Evolutionary conservation across 768 basidiomycete species (phyloP).

Genomic region (Nidularia pulvinata): DNA sequence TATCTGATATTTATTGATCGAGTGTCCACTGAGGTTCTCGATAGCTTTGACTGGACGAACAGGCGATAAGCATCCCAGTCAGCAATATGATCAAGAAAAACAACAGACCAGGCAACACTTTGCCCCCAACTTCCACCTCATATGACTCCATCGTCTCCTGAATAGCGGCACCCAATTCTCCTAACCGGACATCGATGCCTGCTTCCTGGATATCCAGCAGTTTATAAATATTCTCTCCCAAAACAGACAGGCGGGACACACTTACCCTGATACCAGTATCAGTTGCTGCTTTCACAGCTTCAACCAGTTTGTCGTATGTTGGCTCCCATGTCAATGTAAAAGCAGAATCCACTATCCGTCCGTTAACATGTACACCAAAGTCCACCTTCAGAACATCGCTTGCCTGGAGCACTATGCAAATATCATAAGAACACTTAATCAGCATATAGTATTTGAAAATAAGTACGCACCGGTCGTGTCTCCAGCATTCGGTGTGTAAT

Average conservation of each 20-base stretch:
- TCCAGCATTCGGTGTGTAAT: constrained; percentile 95
- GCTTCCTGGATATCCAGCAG: constrained; percentile 65
- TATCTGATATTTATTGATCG: constrained; percentile 87
- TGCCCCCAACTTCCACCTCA: constrained; percentile 91
- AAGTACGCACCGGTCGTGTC: constrained; percentile 70
- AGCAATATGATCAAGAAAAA: neutral
- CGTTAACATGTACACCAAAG: constrained; percentile 95
- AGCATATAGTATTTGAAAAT: constrained; percentile 2
- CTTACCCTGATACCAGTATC: constrained; percentile 84
- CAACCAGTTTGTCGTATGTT: constrained; percentile 85
- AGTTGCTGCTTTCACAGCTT: constrained; percentile 94
- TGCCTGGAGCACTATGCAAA: constrained; percentile 64
- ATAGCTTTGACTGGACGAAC: constrained; percentile 81
- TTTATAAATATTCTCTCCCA: neutral
- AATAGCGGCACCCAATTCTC: constrained; percentile 88
- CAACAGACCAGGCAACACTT: constrained; percentile 72
- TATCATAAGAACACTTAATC: constrained; percentile 1
- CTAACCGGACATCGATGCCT: constrained; percentile 93
- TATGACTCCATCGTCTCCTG: constrained; percentile 99
- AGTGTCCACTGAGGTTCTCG: constrained; percentile 92
- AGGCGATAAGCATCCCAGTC: no score
- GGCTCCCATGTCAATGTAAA: constrained; percentile 92
- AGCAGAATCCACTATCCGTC: constrained; percentile 94
- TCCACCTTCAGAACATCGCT: constrained; percentile 97
- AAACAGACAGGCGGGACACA: neutral